Base-by-base conservation (phyloP, 2,329 filamentous ascomycete genomes). In the Fusarium nanum region DNA sequence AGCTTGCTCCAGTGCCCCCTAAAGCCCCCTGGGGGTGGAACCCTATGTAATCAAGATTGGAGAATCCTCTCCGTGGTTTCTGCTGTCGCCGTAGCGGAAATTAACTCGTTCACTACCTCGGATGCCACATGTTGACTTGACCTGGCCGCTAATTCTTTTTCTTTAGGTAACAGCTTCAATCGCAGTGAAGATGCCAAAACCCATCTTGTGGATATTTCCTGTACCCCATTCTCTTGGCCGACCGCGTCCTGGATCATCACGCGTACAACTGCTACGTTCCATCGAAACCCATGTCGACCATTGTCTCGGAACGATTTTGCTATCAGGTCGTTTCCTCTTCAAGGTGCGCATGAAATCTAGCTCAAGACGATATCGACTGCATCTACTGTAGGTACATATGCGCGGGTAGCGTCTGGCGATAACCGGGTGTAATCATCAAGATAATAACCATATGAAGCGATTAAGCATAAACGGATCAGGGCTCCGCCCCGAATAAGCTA, bases 401-500 rank as follows among this genome's bases (percentile, higher is more conserved):
- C 12, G 42, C 23, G 40, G 48, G 42, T 25, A 28, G 23, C 41
- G 55, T 61, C 55, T 68, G 67, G 64, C 65, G 52, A 71, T 71
- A 71, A 61, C 57, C 53, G 49, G 52, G 40, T 40, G 64, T 64
- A 60, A 16, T 32, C 45, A 67, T 68, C 27, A 34, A 54, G 14
- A 53, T 12, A 25, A 56, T 49, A 47, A 40, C 34, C 55, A 18
- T 20, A 64, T 64, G 34, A 56, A 14, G 48, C 42, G 42, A 63
- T 34, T 48, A 30, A 63, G 42, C 34, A n/a, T 64, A 47, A 64
- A 34, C 55, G 50, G 64, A 23, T 27, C 42, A 49, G 44, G 40
- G 50, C 41, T 49, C 59, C 64, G 50, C 47, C 41, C 59, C 59
- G 53, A 65, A 49, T 49, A 60, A 68, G 60, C 60, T 52, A 58